Evolutionary conservation across 106 monocot species (phyloP), one percentile per base, ranked within the genome.

Genomic region (Dendrobium chrysotoxum): DNA sequence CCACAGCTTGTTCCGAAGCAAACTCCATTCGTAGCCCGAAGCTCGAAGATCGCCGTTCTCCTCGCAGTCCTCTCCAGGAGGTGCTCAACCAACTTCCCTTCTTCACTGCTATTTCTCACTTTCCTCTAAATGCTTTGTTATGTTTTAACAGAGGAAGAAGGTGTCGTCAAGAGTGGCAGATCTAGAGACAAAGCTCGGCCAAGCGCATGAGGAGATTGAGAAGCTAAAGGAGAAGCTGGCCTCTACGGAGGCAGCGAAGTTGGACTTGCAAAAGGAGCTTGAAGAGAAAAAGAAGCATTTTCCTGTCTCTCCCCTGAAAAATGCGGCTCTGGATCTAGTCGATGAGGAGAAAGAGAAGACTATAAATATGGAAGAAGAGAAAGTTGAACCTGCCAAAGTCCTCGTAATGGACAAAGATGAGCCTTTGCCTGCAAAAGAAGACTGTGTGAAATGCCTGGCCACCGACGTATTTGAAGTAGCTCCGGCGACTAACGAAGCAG

Each of bases 221-320:
- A 92, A 86, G 85, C 82, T 97, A 21, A 89, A 78, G 78, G 92
- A 94, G 71, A 87, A 92, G 82, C 88, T 97, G 28, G 87, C 88
- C 18, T 85, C 86, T 7, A 83, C 90, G 10, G 88, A 93, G 80
- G 80, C 81, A 7, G 92, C 90, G 4, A 90, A 84, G 84, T 79
- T 40, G 42, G 83, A 87, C 31, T 88, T 88, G 7, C 86, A 88
- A 67, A 78, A 31, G 21, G 89, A 91, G 54, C 86, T 92, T 21
- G 86, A 83, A 50, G 77, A 82, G 64, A 85, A 91, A 4, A 91
- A 88, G 87, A 96, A 88, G 84, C 79, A 31, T n/a, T 39, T 88
- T 44, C 78, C 76, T 2, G 35, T 57, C 64, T 21, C 74, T 41
- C 40, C 41, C n/a, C n/a, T 28, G 40, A 21, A 28, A 31, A 18